Conservation (phyloP, 495 filamentous ascomycete genomes). For the Neurospora discreta region DNA sequence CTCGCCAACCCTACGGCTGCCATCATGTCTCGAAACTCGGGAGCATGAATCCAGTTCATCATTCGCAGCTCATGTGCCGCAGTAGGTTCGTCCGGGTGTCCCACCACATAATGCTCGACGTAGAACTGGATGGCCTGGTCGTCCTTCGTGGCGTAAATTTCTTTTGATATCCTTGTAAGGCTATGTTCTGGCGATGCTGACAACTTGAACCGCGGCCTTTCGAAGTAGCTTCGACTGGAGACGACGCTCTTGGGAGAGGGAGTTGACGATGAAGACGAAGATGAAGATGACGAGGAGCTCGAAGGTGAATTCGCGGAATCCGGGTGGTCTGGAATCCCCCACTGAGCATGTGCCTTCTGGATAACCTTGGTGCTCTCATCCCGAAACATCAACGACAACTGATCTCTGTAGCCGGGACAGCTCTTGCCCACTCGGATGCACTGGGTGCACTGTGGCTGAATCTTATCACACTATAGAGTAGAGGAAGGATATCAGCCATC, state of each 20-base stretch:
- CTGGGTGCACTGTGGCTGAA: constrained; percentile 53
- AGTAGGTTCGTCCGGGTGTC: constrained; percentile 35
- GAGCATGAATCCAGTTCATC: constrained; percentile 16
- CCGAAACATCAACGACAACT: constrained; percentile 58
- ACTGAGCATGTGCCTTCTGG: constrained; percentile 48
- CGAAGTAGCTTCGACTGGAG: constrained; percentile 4
- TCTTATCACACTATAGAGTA: constrained; percentile 49
- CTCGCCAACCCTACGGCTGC: constrained; percentile 35
- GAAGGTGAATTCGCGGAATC: constrained; percentile 13
- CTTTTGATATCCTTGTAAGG: constrained; percentile 2
- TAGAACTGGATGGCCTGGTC: constrained; percentile 38
- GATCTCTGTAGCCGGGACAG: constrained; percentile 61
- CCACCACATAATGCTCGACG: constrained; percentile 34
- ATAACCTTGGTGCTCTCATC: constrained; percentile 61
- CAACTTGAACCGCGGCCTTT: constrained; percentile 1
- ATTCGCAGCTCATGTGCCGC: constrained; percentile 18
- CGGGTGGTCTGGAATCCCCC: constrained; percentile 22
- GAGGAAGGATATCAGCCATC: neutral
- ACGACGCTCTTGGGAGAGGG: constrained; percentile 2
- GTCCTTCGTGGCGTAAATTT: constrained; percentile 18
- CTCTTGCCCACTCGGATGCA: constrained; percentile 44
- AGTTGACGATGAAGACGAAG: constrained; percentile 3
- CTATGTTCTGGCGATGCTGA: constrained; percentile 2
- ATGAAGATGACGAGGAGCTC: constrained; percentile 18
- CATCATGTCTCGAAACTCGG: constrained; percentile 28